Percentiles rank a stretch among this genome's conserved stretches.
Conservation (phyloP, 2,329 filamentous ascomycete species). For the Cladophialophora psammophila region DNA sequence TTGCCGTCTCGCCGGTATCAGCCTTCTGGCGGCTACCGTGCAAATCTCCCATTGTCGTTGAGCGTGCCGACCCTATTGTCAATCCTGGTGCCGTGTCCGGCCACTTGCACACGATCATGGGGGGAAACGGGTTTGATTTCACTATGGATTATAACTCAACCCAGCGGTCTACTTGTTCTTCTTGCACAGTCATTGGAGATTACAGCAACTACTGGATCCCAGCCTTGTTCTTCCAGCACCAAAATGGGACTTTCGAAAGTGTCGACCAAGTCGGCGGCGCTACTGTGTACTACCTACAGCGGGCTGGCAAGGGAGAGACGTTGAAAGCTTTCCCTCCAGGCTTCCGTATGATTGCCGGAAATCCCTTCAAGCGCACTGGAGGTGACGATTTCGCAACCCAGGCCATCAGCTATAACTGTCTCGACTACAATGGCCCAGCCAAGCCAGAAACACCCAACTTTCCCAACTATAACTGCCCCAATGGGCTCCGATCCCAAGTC, state of each 20-base stretch:
- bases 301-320: slow-evolving; percentile 65
- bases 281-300: slow-evolving; percentile 66
- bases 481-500: slow-evolving; percentile 50
- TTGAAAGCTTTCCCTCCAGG: slow-evolving; percentile 74
- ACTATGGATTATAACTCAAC: slow-evolving; percentile 51
- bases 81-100: slow-evolving; percentile 63
- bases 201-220: slow-evolving; percentile 81
- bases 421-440: slow-evolving; percentile 54
- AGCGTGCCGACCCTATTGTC: slow-evolving; percentile 69
- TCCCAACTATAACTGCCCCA: slow-evolving; percentile 73
- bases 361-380: slow-evolving; percentile 64
- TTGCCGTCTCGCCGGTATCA: slow-evolving; percentile 38
- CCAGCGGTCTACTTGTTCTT: slow-evolving; percentile 71
- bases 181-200: slow-evolving; percentile 72
- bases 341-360: slow-evolving; percentile 74
- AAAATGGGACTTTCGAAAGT: slow-evolving; percentile 68
- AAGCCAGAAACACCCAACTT: slow-evolving; percentile 65
- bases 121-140: slow-evolving; percentile 71
- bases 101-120: slow-evolving; percentile 76
- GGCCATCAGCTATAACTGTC: slow-evolving; percentile 63
- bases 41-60: slow-evolving; percentile 44
- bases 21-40: slow-evolving; percentile 43
- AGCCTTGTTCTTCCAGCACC: slow-evolving; percentile 70
- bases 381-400: slow-evolving; percentile 63
- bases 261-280: slow-evolving; percentile 65